Base-by-base conservation (phyloP, 1,139 yeast species). In the Hyphopichia pseudoburtonii region DNA sequence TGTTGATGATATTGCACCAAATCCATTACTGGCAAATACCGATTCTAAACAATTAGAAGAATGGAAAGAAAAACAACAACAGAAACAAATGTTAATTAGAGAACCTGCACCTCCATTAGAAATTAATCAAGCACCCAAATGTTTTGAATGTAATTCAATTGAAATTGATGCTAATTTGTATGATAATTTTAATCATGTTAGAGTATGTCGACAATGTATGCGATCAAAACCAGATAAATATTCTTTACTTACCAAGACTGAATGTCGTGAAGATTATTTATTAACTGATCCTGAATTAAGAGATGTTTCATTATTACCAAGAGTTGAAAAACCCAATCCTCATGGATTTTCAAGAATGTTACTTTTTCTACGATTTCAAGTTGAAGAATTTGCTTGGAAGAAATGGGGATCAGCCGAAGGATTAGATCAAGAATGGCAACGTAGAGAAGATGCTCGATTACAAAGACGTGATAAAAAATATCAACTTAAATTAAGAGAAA, bases 331-430 rank as follows among this genome's bases (percentile, higher is more conserved):
- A 50, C 90, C 96, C 6, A 94, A 94, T 53, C 99, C 99, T 0
- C 96, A 92, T 61, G 89, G 94, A 32, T 94, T 80, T 61, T 85
- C 90, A 36, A 75, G 94, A 53, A 94, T 94, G 99, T 96, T 89
- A 71, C 68, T 94, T 38, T 94, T 82, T 59, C 62, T 92, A 34
- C 68, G 98, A 41, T 86, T 80, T 51, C 97, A 94, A 53, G 90
- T 92, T 12, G 98, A 94, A 57, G 88, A 83, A 51, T 86, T 76
- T 63, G 96, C 98, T 0, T 86, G 82, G 66, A 82, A 85, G 56
- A 92, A 92, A 62, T 94, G 99, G 99, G 96, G 95, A 2, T 84
- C 95, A 0, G 76, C 85, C 4, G 96, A 89, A 35, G 88, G 85
- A 0, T 63, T 94, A 28, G 99, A 94, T 57, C 73, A 76, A n/a